Conservation (phyloP, 345 rosid genomes). For the Clarkia xantiana region DNA sequence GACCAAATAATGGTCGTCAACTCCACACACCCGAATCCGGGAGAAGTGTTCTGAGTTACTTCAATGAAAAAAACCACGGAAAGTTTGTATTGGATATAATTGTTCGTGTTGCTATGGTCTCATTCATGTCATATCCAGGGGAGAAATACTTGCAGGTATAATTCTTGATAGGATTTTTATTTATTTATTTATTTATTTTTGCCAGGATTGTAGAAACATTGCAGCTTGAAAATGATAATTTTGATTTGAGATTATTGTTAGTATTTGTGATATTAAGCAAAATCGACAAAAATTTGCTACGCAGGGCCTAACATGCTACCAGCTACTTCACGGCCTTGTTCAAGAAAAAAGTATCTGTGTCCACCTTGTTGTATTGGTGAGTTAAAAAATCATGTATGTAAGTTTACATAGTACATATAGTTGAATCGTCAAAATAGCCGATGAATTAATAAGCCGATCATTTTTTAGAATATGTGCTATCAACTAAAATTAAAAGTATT, state of each 20-base stretch:
- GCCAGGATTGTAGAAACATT: slow-evolving; percentile 1
- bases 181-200: no score
- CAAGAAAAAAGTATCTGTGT: slow-evolving; percentile 57
- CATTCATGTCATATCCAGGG: slow-evolving; percentile 85
- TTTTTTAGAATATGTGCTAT: no score
- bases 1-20: slow-evolving; percentile 24
- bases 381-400: no score
- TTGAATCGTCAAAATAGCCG: no score
- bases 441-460: background rate
- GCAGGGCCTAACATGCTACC: slow-evolving; percentile 73
- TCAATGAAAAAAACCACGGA: slow-evolving; percentile 75
- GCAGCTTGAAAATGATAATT: no score
- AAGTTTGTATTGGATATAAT: slow-evolving; percentile 65
- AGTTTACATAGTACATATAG: no score
- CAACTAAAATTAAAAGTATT: no score
- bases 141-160: slow-evolving; percentile 89
- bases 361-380: slow-evolving; percentile 78
- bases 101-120: slow-evolving; percentile 54
- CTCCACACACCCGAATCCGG: slow-evolving; percentile 36
- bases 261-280: no score
- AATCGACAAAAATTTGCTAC: background rate
- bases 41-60: slow-evolving; percentile 46
- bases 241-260: no score
- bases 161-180: no score
- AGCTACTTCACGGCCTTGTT: slow-evolving; percentile 73